Percentiles rank a stretch among this genome's conserved stretches.
Evolutionary conservation across 441 rosid species (phyloP).

Genomic region (Erodium trifolium): DNA sequence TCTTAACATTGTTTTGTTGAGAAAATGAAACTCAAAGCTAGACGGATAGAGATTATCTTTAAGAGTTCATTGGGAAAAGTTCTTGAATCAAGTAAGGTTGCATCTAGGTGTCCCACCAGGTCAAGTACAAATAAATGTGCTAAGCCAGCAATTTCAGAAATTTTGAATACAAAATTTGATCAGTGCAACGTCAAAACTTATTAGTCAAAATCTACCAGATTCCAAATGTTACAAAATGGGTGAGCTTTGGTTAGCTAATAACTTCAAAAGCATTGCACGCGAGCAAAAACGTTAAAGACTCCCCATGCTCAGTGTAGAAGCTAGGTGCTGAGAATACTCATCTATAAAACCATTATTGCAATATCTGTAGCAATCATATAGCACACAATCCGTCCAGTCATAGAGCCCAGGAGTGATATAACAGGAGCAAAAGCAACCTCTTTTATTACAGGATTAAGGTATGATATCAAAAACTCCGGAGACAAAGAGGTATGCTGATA

Average conservation of each 20-base stretch:
- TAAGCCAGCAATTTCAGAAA: neutral
- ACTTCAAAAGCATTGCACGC: neutral
- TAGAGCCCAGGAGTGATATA: neutral
- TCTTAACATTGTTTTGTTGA: no score
- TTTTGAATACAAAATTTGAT: neutral
- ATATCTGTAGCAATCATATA: neutral
- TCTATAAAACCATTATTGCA: neutral
- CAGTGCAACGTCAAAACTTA: neutral
- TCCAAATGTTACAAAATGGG: neutral
- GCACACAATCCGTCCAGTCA: no score
- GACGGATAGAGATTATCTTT: no score
- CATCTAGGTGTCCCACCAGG: neutral
- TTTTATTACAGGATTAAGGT: neutral
- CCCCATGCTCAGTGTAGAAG: neutral
- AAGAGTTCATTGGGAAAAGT: no score
- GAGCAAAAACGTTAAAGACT: neutral
- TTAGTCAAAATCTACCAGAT: neutral
- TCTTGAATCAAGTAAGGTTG: no score
- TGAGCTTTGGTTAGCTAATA: neutral
- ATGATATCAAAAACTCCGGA: neutral
- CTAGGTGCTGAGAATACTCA: neutral
- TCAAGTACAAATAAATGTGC: neutral
- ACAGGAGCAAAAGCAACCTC: neutral
- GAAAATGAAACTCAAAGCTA: no score
- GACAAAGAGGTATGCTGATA: no score